Base-by-base conservation (phyloP, 768 basidiomycete species). In the Suillus clintonianus region DNA sequence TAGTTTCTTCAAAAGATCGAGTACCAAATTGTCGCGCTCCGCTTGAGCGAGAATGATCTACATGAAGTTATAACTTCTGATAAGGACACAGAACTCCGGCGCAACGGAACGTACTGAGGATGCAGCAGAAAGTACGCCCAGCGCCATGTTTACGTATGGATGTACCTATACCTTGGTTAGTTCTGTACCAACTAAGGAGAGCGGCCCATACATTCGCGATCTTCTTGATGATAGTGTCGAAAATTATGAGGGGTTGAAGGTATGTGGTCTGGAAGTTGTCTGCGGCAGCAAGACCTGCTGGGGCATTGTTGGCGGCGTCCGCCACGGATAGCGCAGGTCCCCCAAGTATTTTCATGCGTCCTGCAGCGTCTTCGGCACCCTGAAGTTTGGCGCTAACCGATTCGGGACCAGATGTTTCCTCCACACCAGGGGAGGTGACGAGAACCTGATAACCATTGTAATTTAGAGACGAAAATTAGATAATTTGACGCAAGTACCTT, bases 21-120 rank as follows among this genome's bases (percentile, higher is more conserved):
- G n/a, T 6, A 56, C 30, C 27, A 34, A 5, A 9, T 36, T 2
- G 55, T 56, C 55, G 32, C 58, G 62, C 24, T 50, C 43, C 15
- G 17, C 39, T 45, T 64, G 62, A n/a, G 62, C 42, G 13, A 64
- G 42, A 19, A 59, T 42, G 4, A 62, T 27, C 54, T 61, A 24
- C n/a, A 39, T 11, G 37, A 10, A 37, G 13, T 11, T n/a, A 27
- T 11, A 43, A 59, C 11, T 37, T 37, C 37, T 39, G 24, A 24
- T 8, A 17, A 11, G 32, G 19, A 8, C 5, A 43, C 10, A 5
- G 17, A 59, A 22, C 5, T 6, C 30, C 5, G 37, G 5, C 13
- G 8, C 13, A 55, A 19, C n/a, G 6, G 9, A 27, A 19, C 54
- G 11, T 54, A 55, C 61, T 30, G 9, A 14, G 14, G 47, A 43